Base-by-base conservation (phyloP, 1,284 basidiomycete genomes). In the Erythrobasidium hasegawianum region DNA sequence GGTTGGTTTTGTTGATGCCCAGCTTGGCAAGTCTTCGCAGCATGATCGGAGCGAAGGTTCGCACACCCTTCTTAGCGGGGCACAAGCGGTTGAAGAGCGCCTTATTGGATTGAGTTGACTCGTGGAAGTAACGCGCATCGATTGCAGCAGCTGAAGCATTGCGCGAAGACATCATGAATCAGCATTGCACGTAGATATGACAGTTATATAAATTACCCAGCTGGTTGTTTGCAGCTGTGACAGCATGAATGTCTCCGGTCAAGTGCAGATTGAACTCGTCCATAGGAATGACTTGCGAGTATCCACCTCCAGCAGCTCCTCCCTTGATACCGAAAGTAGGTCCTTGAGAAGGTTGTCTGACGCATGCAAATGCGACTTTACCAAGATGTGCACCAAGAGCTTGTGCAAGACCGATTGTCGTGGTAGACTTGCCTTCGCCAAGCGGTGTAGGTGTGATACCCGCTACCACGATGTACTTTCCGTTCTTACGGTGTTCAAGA, bases 281-380 rank as follows among this genome's bases (percentile, higher is more conserved):
- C 73, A 74, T 74, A 11, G 73, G 73, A 79, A 97, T 97, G 74
- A 98, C 90, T 78, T 98, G 95, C 76, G 91, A 93, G 82, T 98
- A 99, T 67, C 95, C 95, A 72, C 95, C 95, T 61, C 96, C 95
- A 59, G 95, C 95, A 39, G 95, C 96, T 75, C 96, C 96, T 74
- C 95, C 95, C 81, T 99, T 99, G 83, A 99, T 97, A 76, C 96
- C 95, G 76, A 98, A 99, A 0, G 95, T 98, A 33, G 95, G 95
- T 16, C 96, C 95, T 78, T 99, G 95, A 78, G 91, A 95, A 1
- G 95, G 95, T 77, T 99, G 96, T 68, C 95, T 88, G 18, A 98
- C 94, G 78, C 93, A 97, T 58, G 96, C 96, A 79, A 97, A 98
- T 10, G 92, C 85, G 16, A 90, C 87, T 71, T 95, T 91, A 70